Percentiles rank a stretch among this genome's conserved stretches.
These are phyloP conservation scores for Naematelia encephala DNA, from an alignment of 768 basidiomycete species.

Conservation along the genomic window DNA sequence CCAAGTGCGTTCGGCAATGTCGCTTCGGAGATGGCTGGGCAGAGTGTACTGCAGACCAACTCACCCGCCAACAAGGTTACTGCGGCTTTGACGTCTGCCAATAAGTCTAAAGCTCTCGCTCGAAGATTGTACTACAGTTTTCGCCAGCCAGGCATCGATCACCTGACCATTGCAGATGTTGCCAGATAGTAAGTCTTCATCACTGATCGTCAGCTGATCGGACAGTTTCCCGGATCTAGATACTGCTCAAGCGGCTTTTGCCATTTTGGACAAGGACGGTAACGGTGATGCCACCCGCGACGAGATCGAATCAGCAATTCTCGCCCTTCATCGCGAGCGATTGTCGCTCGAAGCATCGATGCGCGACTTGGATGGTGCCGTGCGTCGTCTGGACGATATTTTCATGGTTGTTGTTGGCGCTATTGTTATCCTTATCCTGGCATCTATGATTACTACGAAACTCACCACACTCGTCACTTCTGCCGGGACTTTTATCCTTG, in stretches of 20 bases:
- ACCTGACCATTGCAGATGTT: slow-evolving; percentile 66
- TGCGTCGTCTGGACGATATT: slow-evolving; percentile 75
- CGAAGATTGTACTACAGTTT: slow-evolving; percentile 84
- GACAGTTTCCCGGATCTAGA: slow-evolving; percentile 62
- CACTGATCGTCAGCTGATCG: neutral
- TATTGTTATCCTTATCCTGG: slow-evolving; percentile 73
- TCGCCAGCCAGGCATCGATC: slow-evolving; percentile 60
- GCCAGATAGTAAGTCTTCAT: slow-evolving; percentile 53
- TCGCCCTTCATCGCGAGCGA: slow-evolving; percentile 81
- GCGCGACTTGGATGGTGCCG: slow-evolving; percentile 85
- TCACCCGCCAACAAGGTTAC: slow-evolving; percentile 77
- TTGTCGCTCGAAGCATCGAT: slow-evolving; percentile 78
- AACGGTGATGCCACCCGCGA: slow-evolving; percentile 57
- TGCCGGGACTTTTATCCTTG: slow-evolving; percentile 63
- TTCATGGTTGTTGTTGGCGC: slow-evolving; percentile 71
- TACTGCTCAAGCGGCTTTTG: slow-evolving; percentile 56
- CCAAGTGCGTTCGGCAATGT: slow-evolving; percentile 60
- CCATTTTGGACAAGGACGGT: slow-evolving; percentile 54
- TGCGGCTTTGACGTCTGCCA: slow-evolving; percentile 71
- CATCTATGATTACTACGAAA: slow-evolving; percentile 77
- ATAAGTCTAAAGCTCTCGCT: slow-evolving; percentile 72
- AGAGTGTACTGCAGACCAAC: slow-evolving; percentile 75
- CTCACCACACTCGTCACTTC: slow-evolving; percentile 71
- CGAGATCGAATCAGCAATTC: slow-evolving; percentile 60
- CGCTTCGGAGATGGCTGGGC: slow-evolving; percentile 62